Base-by-base conservation (phyloP, 2,329 filamentous ascomycete genomes). In the Rutstroemia sydowiana region DNA sequence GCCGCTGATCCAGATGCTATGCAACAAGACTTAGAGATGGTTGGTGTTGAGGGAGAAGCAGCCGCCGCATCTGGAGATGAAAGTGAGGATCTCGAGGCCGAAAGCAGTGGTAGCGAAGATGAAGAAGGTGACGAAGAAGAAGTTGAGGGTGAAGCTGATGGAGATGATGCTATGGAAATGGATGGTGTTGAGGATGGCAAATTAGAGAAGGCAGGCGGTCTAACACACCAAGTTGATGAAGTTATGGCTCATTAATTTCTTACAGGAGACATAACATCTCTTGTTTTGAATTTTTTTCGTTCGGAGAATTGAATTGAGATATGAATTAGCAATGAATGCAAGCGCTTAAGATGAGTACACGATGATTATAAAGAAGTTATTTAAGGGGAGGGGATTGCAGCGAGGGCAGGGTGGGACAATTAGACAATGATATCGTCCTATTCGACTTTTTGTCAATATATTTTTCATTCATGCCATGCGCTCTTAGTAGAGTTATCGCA, bases 1-100 rank as follows among this genome's bases (percentile, higher is more conserved):
- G 72, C 71, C 26, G 65, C 59, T 36, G 73, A 65, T 48, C 63
- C 66, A 11, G 68, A 67, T 48, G 66, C 67, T 18, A 69, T 75
- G 54, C 81, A 77, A 41, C 84, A 85, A 53, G 87, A 91, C 59
- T 75, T 79, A 5, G 85, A 88, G 57, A 91, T 92, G 87, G 86
- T 77, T 44, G 86, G 85, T 36, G 79, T 75, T 14, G 85, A 87
- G 48, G 73, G 73, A 45, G 73, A 67, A 26, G 69, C 66, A 31
- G 70, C 71, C 41, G 73, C 75, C 20, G 79, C 73, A 49, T 82
- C 82, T 54, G 86, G 91, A 55, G 85, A 82, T 54, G 87, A 83
- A 58, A 88, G 84, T 62, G 87, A 90, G 66, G 87, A 90, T 66
- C 81, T 90, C 42, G 87, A 89, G 63, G 84, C 82, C 51, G 87